Percentiles rank a stretch among this genome's conserved stretches.
These are phyloP conservation scores for Theobroma cacao DNA, from an alignment of 345 rosid genomes.

Conservation along the genomic window DNA sequence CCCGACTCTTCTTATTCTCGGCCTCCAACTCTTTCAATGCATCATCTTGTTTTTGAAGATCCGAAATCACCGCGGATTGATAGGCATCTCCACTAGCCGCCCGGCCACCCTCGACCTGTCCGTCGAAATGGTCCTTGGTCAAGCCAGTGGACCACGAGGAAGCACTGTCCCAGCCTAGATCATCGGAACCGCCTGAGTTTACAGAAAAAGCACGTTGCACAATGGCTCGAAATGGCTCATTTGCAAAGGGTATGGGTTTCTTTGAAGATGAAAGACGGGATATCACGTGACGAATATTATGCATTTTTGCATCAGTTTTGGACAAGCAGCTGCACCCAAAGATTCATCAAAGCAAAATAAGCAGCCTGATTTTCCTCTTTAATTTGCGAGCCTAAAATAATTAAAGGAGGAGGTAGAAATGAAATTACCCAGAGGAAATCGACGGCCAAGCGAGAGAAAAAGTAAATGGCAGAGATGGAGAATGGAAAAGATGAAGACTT, in stretches of 20 bases:
- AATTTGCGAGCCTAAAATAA: not conserved
- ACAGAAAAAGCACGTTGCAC: constrained; percentile 37
- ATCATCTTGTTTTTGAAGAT: constrained; percentile 54
- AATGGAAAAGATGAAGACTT: not conserved
- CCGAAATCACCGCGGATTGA: constrained; percentile 29
- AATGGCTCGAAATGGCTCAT: constrained; percentile 11
- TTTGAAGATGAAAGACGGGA: constrained; percentile 43
- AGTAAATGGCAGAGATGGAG: too few relatives aligned
- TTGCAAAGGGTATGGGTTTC: constrained; percentile 5
- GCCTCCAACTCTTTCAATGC: constrained; percentile 40
- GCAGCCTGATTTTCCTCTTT: not conserved
- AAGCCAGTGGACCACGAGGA: constrained; percentile 91
- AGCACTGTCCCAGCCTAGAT: constrained; percentile 64
- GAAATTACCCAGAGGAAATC: not conserved
- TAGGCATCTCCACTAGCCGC: constrained; percentile 20
- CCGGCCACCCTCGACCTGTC: constrained; percentile 45
- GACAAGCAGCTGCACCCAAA: not conserved
- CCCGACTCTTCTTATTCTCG: constrained; percentile 43
- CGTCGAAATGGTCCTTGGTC: constrained; percentile 91
- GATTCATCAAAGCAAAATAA: not conserved
- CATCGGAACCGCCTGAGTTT: constrained; percentile 40
- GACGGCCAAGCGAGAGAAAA: not conserved
- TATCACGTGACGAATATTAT: constrained; percentile 37
- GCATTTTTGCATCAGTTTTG: constrained; percentile 20
- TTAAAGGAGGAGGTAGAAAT: not conserved